Evolutionary conservation across 768 basidiomycete genomes (phyloP).

Genomic region (Russula sp.): DNA sequence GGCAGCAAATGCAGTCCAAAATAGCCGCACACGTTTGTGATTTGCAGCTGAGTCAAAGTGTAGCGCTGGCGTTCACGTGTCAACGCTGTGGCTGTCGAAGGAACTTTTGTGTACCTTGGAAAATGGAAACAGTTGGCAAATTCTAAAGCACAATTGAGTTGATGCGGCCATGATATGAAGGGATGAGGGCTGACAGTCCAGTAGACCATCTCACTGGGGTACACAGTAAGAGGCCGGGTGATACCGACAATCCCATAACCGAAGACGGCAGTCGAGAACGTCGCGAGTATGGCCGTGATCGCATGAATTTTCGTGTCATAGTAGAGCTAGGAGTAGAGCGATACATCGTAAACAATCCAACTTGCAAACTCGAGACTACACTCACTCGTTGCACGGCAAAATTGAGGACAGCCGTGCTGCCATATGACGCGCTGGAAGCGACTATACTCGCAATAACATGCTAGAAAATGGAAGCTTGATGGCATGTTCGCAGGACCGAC

Average conservation of each 20-base stretch:
- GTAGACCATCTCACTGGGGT: constrained; percentile 61
- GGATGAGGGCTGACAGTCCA: constrained; percentile 39
- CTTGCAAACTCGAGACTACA: constrained; percentile 4
- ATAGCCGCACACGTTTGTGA: constrained; percentile 44
- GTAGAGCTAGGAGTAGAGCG: constrained; percentile 38
- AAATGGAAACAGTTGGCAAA: constrained; percentile 52
- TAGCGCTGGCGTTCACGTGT: constrained; percentile 37
- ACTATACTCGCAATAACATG: constrained; percentile 53
- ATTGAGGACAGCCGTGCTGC: constrained; percentile 50
- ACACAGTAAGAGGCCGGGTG: constrained; percentile 51
- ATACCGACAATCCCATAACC: constrained; percentile 60
- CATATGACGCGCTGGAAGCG: constrained; percentile 49
- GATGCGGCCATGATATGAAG: background rate
- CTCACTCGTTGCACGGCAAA: constrained; percentile 55
- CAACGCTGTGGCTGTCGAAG: constrained; percentile 14
- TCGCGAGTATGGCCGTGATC: constrained; percentile 52
- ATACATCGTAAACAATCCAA: background rate
- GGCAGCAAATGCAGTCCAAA: constrained; percentile 44
- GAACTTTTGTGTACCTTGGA: constrained; percentile 40
- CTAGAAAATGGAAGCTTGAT: constrained; percentile 29
- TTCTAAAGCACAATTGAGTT: constrained; percentile 32
- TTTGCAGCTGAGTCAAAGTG: constrained; percentile 44
- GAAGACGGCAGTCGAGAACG: constrained; percentile 60
- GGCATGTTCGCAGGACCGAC: background rate
- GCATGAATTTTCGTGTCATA: constrained; percentile 52